Base-by-base conservation (phyloP, 345 rosid species). In the Lumnitzera racemosa region DNA sequence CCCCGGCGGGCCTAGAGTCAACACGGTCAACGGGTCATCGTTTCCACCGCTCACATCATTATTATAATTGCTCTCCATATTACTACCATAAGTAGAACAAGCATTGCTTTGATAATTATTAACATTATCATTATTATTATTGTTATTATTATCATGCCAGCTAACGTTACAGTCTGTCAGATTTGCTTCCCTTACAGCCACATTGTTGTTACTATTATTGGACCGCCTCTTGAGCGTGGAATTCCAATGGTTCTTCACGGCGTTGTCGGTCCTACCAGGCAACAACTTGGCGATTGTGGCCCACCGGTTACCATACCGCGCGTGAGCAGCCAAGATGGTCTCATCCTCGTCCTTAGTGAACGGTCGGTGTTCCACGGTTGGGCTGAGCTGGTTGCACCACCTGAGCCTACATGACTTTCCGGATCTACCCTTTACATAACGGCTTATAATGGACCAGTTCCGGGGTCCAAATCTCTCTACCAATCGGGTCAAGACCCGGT, bases 231-330 rank as follows among this genome's bases (percentile, higher is more conserved):
- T 91, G 0, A 91, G 79, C 46, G 98, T 91, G 0, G 98, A 91
- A 82, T 91, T 88, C 98, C 98, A 91, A 74, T 88, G 98, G 29
- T 91, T 91, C 70, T 91, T 91, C 27, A 89, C 80, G 15, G 96
- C 95, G 88, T 88, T 91, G 58, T 86, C 96, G 15, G 98, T 91
- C 23, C 98, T 83, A 47, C 98, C 98, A 57, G 79, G 80, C 56
- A 91, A 90, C 1, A 91, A 88, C 41, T 95, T 85, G 1, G 98
- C 91, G 74, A 91, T 88, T 50, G 95, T 88, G 0, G 98, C 98
- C 98, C 98, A 91, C 76, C 86, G 88, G 77, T 91, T 91, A 48
- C 98, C 98, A 29, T 85, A 80, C 9, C 84, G 80, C 12, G 94
- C 88, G 58, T 92, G 98, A 4, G 98, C 98, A 27, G 81, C 64